A percentile compares a stretch with the other conserved stretches of the same genome.
Conservation (phyloP, 2,329 filamentous ascomycete genomes). For the Endocalyx cinctus region DNA sequence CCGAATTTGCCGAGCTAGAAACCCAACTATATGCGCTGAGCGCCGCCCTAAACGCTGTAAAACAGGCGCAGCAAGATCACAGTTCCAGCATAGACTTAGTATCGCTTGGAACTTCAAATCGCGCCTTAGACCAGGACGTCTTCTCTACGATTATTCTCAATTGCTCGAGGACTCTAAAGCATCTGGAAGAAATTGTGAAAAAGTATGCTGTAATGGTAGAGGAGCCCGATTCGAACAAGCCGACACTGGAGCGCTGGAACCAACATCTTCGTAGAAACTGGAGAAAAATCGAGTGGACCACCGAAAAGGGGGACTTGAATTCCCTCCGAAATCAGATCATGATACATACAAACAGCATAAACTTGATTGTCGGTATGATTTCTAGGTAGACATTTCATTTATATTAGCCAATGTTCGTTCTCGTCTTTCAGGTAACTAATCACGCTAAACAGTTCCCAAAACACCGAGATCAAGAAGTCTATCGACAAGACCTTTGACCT, state of each 20-base stretch:
- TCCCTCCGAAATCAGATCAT: conserved; percentile 17
- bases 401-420: not conserved
- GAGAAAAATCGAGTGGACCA: conserved; percentile 26
- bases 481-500: conserved; percentile 8
- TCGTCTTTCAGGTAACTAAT: not conserved
- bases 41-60: not conserved
- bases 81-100: not conserved
- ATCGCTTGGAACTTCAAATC: not conserved
- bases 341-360: conserved; percentile 20
- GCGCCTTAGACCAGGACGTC: not conserved
- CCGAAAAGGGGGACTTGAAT: conserved; percentile 21
- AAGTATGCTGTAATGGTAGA: conserved; percentile 15
- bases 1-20: not conserved
- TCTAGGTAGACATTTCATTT: conserved; percentile 11
- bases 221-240: conserved; percentile 1
- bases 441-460: conserved; percentile 7
- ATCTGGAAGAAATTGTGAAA: conserved; percentile 16
- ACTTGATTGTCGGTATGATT: conserved; percentile 17
- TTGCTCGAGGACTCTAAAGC: conserved; percentile 4
- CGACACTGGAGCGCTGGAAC: conserved; percentile 14
- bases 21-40: not conserved
- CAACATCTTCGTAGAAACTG: conserved; percentile 19
- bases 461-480: conserved; percentile 7
- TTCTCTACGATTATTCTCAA: not conserved
- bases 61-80: too few relatives aligned